These are phyloP conservation scores for Neurospora sp. DNA, from an alignment of 495 filamentous ascomycete species.

Conservation along the genomic window DNA sequence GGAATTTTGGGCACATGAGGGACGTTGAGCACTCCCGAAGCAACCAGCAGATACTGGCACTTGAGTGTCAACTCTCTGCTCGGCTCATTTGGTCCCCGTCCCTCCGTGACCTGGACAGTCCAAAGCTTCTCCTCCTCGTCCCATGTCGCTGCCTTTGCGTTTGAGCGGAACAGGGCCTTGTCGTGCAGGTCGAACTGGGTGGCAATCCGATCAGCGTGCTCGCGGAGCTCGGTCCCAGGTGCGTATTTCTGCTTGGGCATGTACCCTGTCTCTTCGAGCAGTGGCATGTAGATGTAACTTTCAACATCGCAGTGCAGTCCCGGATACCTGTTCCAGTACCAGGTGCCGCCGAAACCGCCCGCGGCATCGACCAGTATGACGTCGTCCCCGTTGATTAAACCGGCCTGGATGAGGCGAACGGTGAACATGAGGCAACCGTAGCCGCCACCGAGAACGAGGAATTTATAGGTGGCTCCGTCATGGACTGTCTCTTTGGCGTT, in stretches of 20 bases:
- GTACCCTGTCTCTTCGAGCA: conserved; percentile 52
- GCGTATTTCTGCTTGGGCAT: conserved; percentile 39
- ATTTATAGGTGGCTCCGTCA: conserved; percentile 27
- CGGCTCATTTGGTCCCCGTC: conserved; percentile 22
- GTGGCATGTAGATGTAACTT: conserved; percentile 42
- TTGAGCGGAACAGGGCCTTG: conserved; percentile 38
- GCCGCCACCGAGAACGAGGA: conserved; percentile 43
- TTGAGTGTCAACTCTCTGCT: conserved; percentile 21
- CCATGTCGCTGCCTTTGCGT: conserved; percentile 29
- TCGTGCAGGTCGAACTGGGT: conserved; percentile 35
- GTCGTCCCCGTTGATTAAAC: conserved; percentile 30
- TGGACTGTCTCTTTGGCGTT: conserved; percentile 21
- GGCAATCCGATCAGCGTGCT: conserved; percentile 32
- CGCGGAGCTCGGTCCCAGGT: conserved; percentile 33
- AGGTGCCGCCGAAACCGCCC: conserved; percentile 44
- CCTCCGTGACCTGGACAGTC: conserved; percentile 27
- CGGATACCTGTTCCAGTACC: conserved; percentile 49
- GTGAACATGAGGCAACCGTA: conserved; percentile 40
- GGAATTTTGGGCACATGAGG: conserved; percentile 37
- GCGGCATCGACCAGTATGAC: conserved; percentile 40
- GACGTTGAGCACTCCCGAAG: conserved; percentile 29
- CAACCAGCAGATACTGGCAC: conserved; percentile 27
- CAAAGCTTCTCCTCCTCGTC: conserved; percentile 32
- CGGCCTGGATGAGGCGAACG: conserved; percentile 39
- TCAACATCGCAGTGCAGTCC: conserved; percentile 43